Conservation (phyloP, 2,329 filamentous ascomycete genomes). For the Xylariaceae sp. region DNA sequence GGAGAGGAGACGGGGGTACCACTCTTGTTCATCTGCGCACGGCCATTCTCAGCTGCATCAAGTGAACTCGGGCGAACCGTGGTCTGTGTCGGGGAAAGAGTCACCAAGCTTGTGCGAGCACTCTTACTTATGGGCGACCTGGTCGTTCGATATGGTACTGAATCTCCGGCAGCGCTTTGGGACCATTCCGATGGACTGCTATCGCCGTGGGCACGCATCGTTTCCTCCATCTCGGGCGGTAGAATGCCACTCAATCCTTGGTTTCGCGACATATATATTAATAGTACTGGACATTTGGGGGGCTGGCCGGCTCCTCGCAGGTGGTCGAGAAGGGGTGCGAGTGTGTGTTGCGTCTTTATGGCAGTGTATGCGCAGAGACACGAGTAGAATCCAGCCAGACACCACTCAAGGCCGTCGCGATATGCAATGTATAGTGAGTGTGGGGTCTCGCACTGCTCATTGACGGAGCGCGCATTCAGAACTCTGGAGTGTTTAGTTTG, state of each 20-base stretch:
- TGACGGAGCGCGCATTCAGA: constrained; percentile 24
- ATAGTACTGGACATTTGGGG: constrained; percentile 29
- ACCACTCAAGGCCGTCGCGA: constrained; percentile 21
- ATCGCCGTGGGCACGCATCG: constrained; percentile 36
- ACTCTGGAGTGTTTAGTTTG: constrained; percentile 6
- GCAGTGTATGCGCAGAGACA: constrained; percentile 20
- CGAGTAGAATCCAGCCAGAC: constrained; percentile 20
- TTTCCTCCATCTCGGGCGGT: constrained; percentile 44
- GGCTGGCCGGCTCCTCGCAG: constrained; percentile 22
- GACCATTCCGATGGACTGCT: constrained; percentile 35
- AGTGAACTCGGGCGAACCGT: constrained; percentile 63
- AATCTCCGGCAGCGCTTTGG: constrained; percentile 29
- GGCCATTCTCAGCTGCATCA: constrained; percentile 43
- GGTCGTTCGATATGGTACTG: constrained; percentile 23
- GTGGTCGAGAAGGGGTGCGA: constrained; percentile 10
- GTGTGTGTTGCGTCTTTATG: constrained; percentile 20
- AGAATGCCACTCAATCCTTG: constrained; percentile 43
- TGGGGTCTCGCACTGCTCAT: constrained; percentile 26
- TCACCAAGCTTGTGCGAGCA: constrained; percentile 27
- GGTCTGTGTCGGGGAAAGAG: constrained; percentile 31
- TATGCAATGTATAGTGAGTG: constrained; percentile 16
- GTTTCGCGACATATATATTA: constrained; percentile 36
- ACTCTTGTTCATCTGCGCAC: constrained; percentile 19
- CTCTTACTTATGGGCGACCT: constrained; percentile 21
- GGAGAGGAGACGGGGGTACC: constrained; percentile 32